phyloP scores from a whole-genome alignment of 768 basidiomycete species.

The Tulasnella sp. region DNA sequence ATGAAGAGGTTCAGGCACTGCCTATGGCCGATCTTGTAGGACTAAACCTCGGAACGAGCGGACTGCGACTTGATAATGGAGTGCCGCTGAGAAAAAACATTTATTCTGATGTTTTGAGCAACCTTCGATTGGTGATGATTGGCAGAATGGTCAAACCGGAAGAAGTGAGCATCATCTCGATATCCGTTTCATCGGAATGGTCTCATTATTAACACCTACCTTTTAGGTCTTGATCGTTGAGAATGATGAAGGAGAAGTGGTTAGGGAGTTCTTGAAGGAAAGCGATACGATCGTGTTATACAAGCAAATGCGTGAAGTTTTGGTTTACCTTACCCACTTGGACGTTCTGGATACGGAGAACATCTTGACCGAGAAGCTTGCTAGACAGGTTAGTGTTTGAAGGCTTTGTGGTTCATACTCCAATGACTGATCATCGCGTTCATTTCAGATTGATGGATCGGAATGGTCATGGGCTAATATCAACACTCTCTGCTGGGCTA shows the following conservation, averaged over 20 bases:
- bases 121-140: conserved; percentile 88
- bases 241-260: conserved; percentile 99
- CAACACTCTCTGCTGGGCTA: conserved; percentile 99
- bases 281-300: conserved; percentile 96
- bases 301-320: conserved; percentile 95
- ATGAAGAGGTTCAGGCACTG: conserved; percentile 89
- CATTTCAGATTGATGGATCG: conserved; percentile 56
- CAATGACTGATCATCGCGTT: not conserved
- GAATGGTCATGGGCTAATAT: conserved; percentile 99
- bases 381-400: conserved; percentile 56
- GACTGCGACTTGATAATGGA: conserved; percentile 23
- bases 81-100: conserved; percentile 75
- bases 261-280: conserved; percentile 97
- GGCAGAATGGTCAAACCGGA: conserved; percentile 99
- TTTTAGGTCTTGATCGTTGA: conserved; percentile 88
- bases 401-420: not conserved
- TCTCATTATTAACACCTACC: not conserved
- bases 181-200: not conserved
- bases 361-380: conserved; percentile 92
- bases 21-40: conserved; percentile 83
- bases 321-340: conserved; percentile 95
- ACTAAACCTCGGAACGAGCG: conserved; percentile 58
- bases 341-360: conserved; percentile 94
- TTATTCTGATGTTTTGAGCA: conserved; percentile 88
- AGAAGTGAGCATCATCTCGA: conserved; percentile 44